Base-by-base conservation (phyloP, 2,329 filamentous ascomycete species). In the Blumeriella jaapii region DNA sequence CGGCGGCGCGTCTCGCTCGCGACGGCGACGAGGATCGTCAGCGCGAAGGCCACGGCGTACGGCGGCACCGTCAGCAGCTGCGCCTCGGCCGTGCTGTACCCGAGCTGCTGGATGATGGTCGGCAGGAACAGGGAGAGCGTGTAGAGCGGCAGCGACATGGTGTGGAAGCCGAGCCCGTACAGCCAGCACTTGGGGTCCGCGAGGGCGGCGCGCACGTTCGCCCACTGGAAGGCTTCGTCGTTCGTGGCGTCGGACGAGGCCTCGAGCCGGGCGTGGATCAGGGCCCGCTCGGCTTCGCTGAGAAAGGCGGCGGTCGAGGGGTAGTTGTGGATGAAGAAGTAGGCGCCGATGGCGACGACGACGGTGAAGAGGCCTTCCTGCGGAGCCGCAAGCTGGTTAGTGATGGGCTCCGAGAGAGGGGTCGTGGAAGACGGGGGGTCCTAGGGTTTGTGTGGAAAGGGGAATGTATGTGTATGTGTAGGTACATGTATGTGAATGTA, bases 141-240 rank as follows among this genome's bases (percentile, higher is more conserved):
- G 44, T 63, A 63, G 13, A 59, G 52, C n/a, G 61, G 61, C 4
- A 86, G 56, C 38, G 73, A 79, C 64, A 84, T 74, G 4, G 78
- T 82, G 52, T 85, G 79, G 47, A 82, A 84, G 0, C 68, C 71
- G 0, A 82, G 54, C 0, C 78, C 76, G 45, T 86, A 86, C 0
- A 86, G 63, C 75, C 74, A 83, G 49, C 76, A 76, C 51, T 78
- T 83, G 1, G 71, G 69, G 47, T 87, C 78, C 10, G 64, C 70
- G 25, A 83, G 55, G 0, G 81, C 80, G 12, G 70, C 62, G 15
- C 56, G 38, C 0, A 86, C 81, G 13, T 76, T 74, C 0, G 46
- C 55, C 82, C 82, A 87, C 3, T 60, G 69, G 49, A 87, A 86
- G 0, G 60, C 52, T 45, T 89, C 82, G 30, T 77, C 61, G 4